These are phyloP conservation scores for Parmelia sp. DNA, from an alignment of 495 filamentous ascomycete genomes.

Conservation along the genomic window DNA sequence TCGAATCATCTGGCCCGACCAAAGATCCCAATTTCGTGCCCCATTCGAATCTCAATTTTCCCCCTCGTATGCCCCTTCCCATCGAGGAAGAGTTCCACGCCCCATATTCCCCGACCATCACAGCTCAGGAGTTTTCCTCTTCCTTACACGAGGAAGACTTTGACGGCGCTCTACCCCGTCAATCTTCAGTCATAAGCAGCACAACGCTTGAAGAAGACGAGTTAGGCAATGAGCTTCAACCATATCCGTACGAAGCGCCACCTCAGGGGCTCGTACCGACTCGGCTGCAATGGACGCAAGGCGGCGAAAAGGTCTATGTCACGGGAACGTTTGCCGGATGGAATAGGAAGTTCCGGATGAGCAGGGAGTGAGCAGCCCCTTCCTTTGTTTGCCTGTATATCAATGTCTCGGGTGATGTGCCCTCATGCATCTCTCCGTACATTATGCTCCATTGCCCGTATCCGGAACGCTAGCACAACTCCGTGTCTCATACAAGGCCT, in stretches of 20 bases:
- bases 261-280: conserved; percentile 64
- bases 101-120: conserved; percentile 75
- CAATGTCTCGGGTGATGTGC: neutral
- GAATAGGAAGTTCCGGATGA: conserved; percentile 83
- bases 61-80: conserved; percentile 81
- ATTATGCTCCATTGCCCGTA: neutral
- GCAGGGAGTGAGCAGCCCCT: conserved; percentile 62
- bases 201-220: conserved; percentile 77
- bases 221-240: conserved; percentile 60
- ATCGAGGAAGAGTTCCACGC: conserved; percentile 83
- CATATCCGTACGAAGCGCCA: conserved; percentile 50
- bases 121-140: conserved; percentile 49
- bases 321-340: conserved; percentile 95
- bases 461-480: neutral
- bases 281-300: conserved; percentile 70
- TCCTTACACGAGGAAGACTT: conserved; percentile 28
- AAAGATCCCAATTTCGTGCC: conserved; percentile 46
- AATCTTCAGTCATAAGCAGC: conserved; percentile 57
- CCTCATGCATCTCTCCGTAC: conserved; percentile 6
- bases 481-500: neutral
- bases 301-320: conserved; percentile 83
- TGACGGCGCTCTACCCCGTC: conserved; percentile 53
- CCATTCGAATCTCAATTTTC: conserved; percentile 56
- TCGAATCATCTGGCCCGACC: conserved; percentile 42
- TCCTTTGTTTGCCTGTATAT: conserved; percentile 20